Evolutionary conservation across 192 early-diverging fungal genomes (phyloP).

Genomic region (Jimgerdemannia flammicorona): DNA sequence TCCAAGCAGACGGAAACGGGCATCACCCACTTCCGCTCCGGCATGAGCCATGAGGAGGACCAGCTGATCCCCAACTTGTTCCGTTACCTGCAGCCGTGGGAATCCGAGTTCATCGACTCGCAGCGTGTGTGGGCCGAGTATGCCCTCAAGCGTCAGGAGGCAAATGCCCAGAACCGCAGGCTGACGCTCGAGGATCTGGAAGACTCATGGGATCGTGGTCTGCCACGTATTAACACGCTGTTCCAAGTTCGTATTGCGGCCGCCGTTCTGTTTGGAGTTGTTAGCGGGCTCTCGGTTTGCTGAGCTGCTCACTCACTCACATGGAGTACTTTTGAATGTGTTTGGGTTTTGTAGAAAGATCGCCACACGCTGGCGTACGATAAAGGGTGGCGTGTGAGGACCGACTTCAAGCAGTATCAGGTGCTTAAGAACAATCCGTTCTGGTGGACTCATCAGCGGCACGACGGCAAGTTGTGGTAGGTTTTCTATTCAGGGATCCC

Average conservation of each 20-base stretch:
- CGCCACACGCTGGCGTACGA: conserved; percentile 98
- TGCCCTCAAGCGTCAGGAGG: conserved; percentile 95
- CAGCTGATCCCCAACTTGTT: conserved; percentile 97
- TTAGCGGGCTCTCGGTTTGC: too few relatives aligned
- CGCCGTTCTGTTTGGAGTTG: too few relatives aligned
- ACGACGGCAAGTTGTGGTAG: conserved; percentile 31
- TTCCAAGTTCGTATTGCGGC: conserved; percentile 54
- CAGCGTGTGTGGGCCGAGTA: conserved; percentile 99
- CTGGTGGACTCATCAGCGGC: conserved; percentile 82
- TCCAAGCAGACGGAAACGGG: conserved; percentile 95
- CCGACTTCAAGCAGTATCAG: conserved; percentile 98
- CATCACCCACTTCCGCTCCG: conserved; percentile 96
- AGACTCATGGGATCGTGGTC: conserved; percentile 98
- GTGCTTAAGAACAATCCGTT: conserved; percentile 94
- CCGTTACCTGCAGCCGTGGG: conserved; percentile 98
- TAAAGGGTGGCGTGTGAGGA: conserved; percentile 97
- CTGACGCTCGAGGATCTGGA: conserved; percentile 98
- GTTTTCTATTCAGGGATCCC: too few relatives aligned
- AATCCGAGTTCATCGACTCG: conserved; percentile 98
- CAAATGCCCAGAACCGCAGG: conserved; percentile 93
- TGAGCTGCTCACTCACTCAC: too few relatives aligned
- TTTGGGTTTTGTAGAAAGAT: conserved; percentile 57
- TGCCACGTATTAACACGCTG: conserved; percentile 97
- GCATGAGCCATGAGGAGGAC: conserved; percentile 97
- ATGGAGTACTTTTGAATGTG: too few relatives aligned